Evolutionary conservation across 805 yeast genomes (phyloP).

Genomic region (Candida boidinii): DNA sequence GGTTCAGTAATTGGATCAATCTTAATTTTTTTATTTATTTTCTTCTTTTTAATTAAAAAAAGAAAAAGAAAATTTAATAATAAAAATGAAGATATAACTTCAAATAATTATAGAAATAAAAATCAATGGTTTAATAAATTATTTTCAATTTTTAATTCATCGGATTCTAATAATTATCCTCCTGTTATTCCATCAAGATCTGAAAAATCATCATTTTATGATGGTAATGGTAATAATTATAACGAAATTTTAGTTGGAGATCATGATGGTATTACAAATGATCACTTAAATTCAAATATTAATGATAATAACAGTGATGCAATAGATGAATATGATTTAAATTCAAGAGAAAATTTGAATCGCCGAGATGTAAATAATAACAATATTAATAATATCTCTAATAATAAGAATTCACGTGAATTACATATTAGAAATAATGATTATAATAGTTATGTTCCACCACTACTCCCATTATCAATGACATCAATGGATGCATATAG

Average conservation of each 20-base stretch:
- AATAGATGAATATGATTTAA: neutral
- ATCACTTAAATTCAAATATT: neutral
- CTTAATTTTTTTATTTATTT: constrained; percentile 6
- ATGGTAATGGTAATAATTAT: neutral
- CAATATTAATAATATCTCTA: neutral
- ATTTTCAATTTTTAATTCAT: neutral
- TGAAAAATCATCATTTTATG: neutral
- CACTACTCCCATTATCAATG: neutral
- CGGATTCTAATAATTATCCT: neutral
- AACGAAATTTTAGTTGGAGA: neutral
- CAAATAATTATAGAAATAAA: neutral
- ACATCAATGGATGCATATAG: neutral
- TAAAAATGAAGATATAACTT: neutral
- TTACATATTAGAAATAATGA: neutral
- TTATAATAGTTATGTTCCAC: neutral
- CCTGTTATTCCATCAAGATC: constrained; percentile 1
- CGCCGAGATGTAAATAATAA: neutral
- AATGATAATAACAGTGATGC: neutral
- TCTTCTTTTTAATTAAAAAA: constrained; percentile 7
- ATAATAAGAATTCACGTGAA: neutral
- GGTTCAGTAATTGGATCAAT: constrained; percentile 16
- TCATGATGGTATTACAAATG: no score
- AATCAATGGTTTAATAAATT: neutral
- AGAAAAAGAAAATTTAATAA: constrained; percentile 1
- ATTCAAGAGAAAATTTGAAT: neutral